Conservation (phyloP, 371 early-diverging fungal species). For the Phascolomyces articulosus region DNA sequence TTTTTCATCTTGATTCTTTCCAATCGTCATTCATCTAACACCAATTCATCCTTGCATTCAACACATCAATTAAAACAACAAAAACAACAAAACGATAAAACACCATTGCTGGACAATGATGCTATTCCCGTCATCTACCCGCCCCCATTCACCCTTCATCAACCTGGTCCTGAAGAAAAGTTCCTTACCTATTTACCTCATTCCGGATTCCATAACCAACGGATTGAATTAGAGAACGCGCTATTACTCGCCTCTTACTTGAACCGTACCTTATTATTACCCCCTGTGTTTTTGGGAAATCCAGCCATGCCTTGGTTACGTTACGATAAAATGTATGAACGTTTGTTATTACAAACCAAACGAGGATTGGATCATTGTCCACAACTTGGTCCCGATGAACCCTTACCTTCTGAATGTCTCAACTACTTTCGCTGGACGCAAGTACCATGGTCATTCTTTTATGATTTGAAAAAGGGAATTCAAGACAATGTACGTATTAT, state of each 20-base stretch:
- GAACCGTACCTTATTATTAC: slow-evolving; percentile 60
- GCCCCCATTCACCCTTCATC: slow-evolving; percentile 21
- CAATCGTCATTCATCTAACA: neutral
- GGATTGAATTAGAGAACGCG: slow-evolving; percentile 63
- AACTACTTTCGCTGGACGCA: slow-evolving; percentile 60
- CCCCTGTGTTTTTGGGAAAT: slow-evolving; percentile 59
- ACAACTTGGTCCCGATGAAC: slow-evolving; percentile 33
- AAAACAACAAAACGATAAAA: neutral
- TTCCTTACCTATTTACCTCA: slow-evolving; percentile 66
- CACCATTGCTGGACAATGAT: neutral
- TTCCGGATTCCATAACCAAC: slow-evolving; percentile 69
- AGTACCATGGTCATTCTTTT: slow-evolving; percentile 65
- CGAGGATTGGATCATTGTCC: slow-evolving; percentile 59
- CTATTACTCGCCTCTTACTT: slow-evolving; percentile 56
- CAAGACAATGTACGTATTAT: slow-evolving; percentile 33
- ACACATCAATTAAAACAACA: neutral
- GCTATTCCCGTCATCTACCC: slow-evolving; percentile 25
- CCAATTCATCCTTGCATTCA: neutral
- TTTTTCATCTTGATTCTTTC: slow-evolving; percentile 3
- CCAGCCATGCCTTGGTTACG: slow-evolving; percentile 62
- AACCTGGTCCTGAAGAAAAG: slow-evolving; percentile 31
- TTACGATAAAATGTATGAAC: slow-evolving; percentile 56
- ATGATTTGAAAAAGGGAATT: slow-evolving; percentile 41
- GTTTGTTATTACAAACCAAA: slow-evolving; percentile 59
- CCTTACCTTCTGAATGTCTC: slow-evolving; percentile 58